A percentile compares a stretch with the other conserved stretches of the same genome.
Evolutionary conservation across 768 basidiomycete genomes (phyloP).

Genomic region (Leccinum olivaceopallidum): DNA sequence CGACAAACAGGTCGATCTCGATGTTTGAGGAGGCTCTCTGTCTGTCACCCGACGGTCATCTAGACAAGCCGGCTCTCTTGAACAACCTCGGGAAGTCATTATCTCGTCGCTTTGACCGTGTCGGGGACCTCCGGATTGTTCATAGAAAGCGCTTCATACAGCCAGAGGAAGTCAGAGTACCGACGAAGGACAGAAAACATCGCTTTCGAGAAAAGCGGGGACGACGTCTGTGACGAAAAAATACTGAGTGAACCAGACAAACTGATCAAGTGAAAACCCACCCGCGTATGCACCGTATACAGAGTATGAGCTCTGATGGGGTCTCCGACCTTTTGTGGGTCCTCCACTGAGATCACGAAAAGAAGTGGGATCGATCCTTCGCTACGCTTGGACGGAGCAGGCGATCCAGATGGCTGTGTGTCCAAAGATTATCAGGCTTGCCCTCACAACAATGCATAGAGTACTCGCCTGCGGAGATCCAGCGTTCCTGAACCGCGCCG

Average conservation of each 20-base stretch:
- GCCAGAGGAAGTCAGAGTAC: conserved; percentile 97
- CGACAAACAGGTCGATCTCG: too few species aligned
- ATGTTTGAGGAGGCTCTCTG: too few species aligned
- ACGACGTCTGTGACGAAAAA: conserved; percentile 63
- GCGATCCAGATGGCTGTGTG: conserved; percentile 18
- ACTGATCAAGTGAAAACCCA: conserved; percentile 34
- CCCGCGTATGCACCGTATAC: conserved; percentile 92
- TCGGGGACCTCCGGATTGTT: conserved; percentile 67
- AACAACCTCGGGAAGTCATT: conserved; percentile 62
- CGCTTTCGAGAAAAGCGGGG: conserved; percentile 78
- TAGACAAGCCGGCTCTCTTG: conserved; percentile 45
- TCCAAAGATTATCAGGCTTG: not conserved
- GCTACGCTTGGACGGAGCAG: conserved; percentile 20
- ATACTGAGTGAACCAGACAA: not conserved
- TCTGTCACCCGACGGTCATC: too few species aligned
- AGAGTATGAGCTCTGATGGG: conserved; percentile 92
- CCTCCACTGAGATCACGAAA: conserved; percentile 90
- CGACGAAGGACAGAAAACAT: conserved; percentile 93
- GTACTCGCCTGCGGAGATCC: conserved; percentile 26
- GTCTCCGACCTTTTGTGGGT: conserved; percentile 97
- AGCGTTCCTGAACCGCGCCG: conserved; percentile 32
- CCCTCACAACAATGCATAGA: not conserved
- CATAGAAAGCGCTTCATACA: conserved; percentile 81
- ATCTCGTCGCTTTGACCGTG: too few species aligned
- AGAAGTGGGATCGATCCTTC: conserved; percentile 61